Evolutionary conservation across 345 rosid genomes (phyloP).

Genomic region (Noccaea bulbosa): DNA sequence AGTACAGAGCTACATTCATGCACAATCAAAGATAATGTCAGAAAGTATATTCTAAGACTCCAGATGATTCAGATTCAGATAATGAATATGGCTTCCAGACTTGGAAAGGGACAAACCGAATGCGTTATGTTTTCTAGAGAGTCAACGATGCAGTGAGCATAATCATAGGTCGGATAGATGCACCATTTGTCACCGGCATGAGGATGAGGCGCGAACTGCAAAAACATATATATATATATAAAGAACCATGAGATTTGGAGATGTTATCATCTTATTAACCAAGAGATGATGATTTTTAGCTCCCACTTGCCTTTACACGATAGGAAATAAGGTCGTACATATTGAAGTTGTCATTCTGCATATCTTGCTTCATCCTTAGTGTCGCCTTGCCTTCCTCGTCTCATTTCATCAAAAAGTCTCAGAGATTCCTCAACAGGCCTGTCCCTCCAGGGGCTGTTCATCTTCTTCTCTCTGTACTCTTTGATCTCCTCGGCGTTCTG

Average conservation of each 20-base stretch:
- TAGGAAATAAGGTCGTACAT: slow-evolving; percentile 98
- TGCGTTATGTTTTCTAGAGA: slow-evolving; percentile 95
- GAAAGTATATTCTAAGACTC: no score
- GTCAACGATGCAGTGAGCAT: slow-evolving; percentile 94
- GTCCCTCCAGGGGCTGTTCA: slow-evolving; percentile 97
- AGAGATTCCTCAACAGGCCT: slow-evolving; percentile 83
- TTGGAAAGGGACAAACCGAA: slow-evolving; percentile 56
- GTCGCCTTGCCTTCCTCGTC: slow-evolving; percentile 88
- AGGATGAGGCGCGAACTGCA: slow-evolving; percentile 66
- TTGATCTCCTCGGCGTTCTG: slow-evolving; percentile 92
- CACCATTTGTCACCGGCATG: slow-evolving; percentile 99
- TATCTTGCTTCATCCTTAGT: slow-evolving; percentile 95
- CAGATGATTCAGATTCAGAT: neutral
- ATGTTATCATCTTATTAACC: no score
- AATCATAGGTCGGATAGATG: slow-evolving; percentile 49
- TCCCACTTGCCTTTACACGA: slow-evolving; percentile 77
- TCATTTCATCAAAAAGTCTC: slow-evolving; percentile 86
- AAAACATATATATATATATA: no score
- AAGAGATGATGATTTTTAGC: no score
- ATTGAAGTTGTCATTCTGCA: slow-evolving; percentile 93
- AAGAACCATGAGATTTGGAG: no score
- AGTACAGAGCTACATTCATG: slow-evolving; percentile 43
- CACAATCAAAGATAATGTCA: neutral
- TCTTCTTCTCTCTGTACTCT: slow-evolving; percentile 86
- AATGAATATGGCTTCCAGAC: neutral